Evolutionary conservation across 1,284 basidiomycete species (phyloP).

Genomic region (Megacollybia platyphylla): DNA sequence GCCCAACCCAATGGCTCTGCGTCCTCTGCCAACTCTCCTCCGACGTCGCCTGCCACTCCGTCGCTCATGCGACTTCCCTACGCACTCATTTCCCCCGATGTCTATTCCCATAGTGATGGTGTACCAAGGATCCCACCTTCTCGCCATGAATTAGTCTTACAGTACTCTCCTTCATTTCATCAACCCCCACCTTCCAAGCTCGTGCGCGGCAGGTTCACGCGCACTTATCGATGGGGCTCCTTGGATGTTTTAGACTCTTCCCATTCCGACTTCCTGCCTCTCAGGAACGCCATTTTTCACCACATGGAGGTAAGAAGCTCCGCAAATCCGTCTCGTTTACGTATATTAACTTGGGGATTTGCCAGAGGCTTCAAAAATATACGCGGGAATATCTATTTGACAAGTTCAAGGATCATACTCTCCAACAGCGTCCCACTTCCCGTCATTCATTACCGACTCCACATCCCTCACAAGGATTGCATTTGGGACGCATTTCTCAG

Average conservation of each 20-base stretch:
- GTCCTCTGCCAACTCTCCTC: constrained; percentile 38
- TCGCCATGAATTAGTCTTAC: constrained; percentile 53
- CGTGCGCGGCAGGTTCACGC: constrained; percentile 45
- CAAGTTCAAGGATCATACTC: constrained; percentile 55
- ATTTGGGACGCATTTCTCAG: constrained; percentile 32
- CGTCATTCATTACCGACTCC: constrained; percentile 26
- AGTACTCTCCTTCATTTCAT: constrained; percentile 43
- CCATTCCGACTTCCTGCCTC: constrained; percentile 66
- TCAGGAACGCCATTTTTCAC: constrained; percentile 66
- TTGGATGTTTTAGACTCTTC: constrained; percentile 64
- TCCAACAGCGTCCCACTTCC: constrained; percentile 33
- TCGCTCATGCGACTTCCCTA: constrained; percentile 57
- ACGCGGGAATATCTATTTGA: constrained; percentile 73
- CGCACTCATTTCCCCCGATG: constrained; percentile 68
- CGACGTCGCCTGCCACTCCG: constrained; percentile 44
- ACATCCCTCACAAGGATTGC: constrained; percentile 24
- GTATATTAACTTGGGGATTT: constrained; percentile 8
- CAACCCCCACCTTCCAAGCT: constrained; percentile 30
- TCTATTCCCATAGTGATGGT: constrained; percentile 71
- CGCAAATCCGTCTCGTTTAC: constrained; percentile 10
- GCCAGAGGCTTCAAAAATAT: constrained; percentile 68
- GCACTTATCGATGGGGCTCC: constrained; percentile 67
- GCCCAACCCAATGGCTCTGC: constrained; percentile 34
- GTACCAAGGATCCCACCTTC: constrained; percentile 38
- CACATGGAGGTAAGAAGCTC: constrained; percentile 59